These are phyloP conservation scores for Pholiota conissans DNA, from an alignment of 768 basidiomycete species.

Conservation along the genomic window DNA sequence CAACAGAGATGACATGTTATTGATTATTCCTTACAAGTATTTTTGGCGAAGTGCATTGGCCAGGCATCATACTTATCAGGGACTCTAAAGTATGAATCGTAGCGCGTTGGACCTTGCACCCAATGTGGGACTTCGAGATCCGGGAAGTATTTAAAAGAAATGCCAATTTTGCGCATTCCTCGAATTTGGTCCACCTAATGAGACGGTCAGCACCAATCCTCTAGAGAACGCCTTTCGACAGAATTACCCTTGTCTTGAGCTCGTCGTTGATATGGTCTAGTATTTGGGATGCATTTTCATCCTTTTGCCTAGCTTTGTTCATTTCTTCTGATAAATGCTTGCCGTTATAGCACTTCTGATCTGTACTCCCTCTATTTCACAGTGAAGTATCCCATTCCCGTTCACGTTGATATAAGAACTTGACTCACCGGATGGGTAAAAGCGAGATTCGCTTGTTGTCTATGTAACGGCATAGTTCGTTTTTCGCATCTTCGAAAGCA, in stretches of 20 bases:
- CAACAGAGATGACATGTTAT: no score
- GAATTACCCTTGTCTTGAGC: background rate
- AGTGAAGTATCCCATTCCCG: no score
- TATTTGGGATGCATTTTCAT: background rate
- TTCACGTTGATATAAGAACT: background rate
- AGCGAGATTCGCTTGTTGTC: background rate
- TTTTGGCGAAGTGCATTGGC: background rate
- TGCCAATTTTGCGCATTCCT: background rate
- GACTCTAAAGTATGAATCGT: background rate
- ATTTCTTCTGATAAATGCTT: background rate
- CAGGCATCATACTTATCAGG: background rate
- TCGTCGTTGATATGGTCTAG: background rate
- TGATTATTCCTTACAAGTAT: background rate
- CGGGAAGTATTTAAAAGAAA: background rate
- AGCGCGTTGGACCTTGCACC: background rate
- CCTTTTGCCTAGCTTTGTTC: background rate
- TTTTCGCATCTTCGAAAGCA: background rate
- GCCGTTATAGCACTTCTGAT: background rate
- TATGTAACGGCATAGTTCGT: background rate
- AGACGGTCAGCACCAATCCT: no score
- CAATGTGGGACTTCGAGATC: background rate
- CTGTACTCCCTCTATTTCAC: background rate
- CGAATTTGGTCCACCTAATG: background rate
- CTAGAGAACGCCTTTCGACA: background rate
- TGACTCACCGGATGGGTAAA: background rate